Evolutionary conservation across 441 rosid genomes (phyloP).

Genomic region (Syzygium malaccense): DNA sequence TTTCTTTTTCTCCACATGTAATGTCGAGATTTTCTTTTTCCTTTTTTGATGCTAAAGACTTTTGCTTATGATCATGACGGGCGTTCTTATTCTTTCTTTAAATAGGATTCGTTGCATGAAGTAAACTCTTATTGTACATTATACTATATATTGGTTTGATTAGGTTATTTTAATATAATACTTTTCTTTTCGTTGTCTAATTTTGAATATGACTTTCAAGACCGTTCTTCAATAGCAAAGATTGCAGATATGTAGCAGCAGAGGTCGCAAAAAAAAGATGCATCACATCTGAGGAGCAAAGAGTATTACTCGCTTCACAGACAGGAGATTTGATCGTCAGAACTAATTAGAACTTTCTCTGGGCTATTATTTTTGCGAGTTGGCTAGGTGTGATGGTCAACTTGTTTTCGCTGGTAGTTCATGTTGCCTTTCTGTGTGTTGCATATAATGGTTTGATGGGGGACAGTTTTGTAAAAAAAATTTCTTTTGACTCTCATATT

Average conservation of each 20-base stretch:
- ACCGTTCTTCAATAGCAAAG: too few relatives aligned
- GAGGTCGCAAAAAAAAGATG: too few relatives aligned
- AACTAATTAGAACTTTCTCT: neutral
- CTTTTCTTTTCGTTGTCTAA: too few relatives aligned
- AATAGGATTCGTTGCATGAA: too few relatives aligned
- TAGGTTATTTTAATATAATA: too few relatives aligned
- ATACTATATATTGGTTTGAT: too few relatives aligned
- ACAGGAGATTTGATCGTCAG: neutral
- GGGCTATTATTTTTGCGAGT: neutral
- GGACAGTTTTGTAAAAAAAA: neutral
- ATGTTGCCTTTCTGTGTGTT: neutral
- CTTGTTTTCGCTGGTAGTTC: neutral
- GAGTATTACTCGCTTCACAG: too few relatives aligned
- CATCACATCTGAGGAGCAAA: too few relatives aligned
- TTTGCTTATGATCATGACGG: neutral
- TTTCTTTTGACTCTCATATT: neutral
- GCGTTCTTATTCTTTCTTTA: neutral
- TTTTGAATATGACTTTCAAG: too few relatives aligned
- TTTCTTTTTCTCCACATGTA: too few relatives aligned
- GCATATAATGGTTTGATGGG: neutral
- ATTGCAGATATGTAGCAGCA: too few relatives aligned
- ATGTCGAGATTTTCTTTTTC: too few relatives aligned
- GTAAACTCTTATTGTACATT: neutral
- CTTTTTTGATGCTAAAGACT: neutral
- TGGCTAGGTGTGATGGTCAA: neutral